These are phyloP conservation scores for Actinomucor elegans DNA, from an alignment of 371 early-diverging fungal genomes.

Conservation along the genomic window DNA sequence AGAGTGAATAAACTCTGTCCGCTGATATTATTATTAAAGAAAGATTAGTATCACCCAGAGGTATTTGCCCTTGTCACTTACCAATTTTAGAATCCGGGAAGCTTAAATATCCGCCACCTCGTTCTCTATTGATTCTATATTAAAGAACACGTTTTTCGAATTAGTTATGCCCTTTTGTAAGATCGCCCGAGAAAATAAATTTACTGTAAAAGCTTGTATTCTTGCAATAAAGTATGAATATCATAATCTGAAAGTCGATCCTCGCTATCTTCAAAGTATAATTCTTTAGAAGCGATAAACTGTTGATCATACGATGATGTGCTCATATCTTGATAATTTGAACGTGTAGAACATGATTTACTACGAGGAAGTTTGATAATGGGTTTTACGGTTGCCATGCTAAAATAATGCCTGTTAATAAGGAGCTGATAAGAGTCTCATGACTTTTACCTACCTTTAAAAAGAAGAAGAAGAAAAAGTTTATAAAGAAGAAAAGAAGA, in stretches of 20 bases:
- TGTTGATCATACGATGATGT: not conserved
- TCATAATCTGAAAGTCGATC: constrained; percentile 13
- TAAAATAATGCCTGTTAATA: no score
- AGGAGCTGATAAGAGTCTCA: no score
- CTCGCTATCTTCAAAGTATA: constrained; percentile 19
- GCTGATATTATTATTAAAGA: no score
- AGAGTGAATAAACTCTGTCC: constrained; percentile 39
- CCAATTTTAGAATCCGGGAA: constrained; percentile 28
- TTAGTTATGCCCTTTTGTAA: not conserved
- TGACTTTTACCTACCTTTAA: no score
- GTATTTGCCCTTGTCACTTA: constrained; percentile 15
- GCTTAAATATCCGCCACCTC: constrained; percentile 33
- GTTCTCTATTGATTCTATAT: constrained; percentile 28
- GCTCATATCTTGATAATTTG: constrained; percentile 4
- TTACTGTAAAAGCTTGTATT: constrained; percentile 20
- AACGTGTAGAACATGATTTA: constrained; percentile 15
- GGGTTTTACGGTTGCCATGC: constrained; percentile 14
- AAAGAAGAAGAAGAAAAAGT: no score
- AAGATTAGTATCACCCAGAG: no score
- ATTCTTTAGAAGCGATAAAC: not conserved
- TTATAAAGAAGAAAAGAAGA: no score
- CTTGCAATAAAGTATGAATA: constrained; percentile 14
- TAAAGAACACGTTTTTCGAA: constrained; percentile 7
- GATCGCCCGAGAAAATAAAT: not conserved
- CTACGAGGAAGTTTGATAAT: constrained; percentile 24